These are phyloP conservation scores for Deuterostichococcus epilithicus DNA, from an alignment of 139 green algal genomes.

Conservation along the genomic window DNA sequence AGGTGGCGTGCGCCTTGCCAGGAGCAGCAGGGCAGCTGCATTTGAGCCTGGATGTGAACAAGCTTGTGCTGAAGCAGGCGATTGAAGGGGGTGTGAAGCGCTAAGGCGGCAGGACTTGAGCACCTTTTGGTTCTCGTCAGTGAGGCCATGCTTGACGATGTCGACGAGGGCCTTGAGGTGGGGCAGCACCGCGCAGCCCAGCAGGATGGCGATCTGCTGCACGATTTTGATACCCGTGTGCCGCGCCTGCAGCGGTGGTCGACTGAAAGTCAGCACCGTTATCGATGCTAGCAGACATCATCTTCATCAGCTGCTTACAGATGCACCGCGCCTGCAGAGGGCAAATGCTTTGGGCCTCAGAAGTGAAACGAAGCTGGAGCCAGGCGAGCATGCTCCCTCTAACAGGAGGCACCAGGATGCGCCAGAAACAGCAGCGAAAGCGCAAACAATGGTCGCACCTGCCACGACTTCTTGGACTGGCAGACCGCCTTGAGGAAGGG, in stretches of 20 bases:
- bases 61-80: too few species aligned
- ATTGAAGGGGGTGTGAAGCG: too few species aligned
- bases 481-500: constrained; percentile 99
- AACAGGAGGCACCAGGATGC: too few species aligned
- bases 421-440: too few species aligned
- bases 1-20: too few species aligned
- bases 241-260: constrained; percentile 49
- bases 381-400: too few species aligned
- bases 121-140: constrained; percentile 77
- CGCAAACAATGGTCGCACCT: too few species aligned
- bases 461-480: constrained; percentile 94
- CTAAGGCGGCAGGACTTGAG: too few species aligned
- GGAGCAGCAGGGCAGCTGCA: too few species aligned
- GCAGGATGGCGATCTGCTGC: constrained; percentile 98
- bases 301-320: not conserved
- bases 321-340: too few species aligned
- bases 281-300: too few species aligned
- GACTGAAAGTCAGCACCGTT: constrained; percentile 5
- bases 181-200: constrained; percentile 95
- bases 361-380: constrained; percentile 5
- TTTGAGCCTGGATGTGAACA: not conserved
- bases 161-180: constrained; percentile 94
- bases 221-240: constrained; percentile 99
- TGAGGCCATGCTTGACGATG: constrained; percentile 90
- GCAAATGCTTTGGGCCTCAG: not conserved